phyloP scores from a whole-genome alignment of 441 rosid species.

The California macrophylla region DNA sequence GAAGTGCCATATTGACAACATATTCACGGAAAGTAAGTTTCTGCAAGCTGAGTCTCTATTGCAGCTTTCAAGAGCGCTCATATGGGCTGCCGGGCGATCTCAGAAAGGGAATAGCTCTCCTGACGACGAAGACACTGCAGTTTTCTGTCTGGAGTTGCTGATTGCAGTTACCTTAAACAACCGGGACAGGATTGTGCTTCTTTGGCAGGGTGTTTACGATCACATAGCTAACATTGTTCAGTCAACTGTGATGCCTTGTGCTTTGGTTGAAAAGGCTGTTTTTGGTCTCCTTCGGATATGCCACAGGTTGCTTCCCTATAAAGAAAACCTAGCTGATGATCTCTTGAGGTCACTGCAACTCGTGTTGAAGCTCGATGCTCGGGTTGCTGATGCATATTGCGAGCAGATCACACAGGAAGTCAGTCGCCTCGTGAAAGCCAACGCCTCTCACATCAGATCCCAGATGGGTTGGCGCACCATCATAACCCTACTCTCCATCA shows the following conservation, averaged over 20 bases:
- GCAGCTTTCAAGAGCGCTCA: constrained; percentile 78
- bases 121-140: constrained; percentile 91
- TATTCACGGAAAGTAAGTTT: constrained; percentile 88
- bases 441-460: constrained; percentile 84
- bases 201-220: constrained; percentile 94
- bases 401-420: constrained; percentile 88
- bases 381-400: constrained; percentile 93
- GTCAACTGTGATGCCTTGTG: constrained; percentile 81
- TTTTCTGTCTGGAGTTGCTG: constrained; percentile 86
- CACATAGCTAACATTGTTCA: constrained; percentile 86
- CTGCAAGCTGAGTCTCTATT: constrained; percentile 77
- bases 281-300: constrained; percentile 88
- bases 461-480: constrained; percentile 89
- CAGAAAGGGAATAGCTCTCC: constrained; percentile 62
- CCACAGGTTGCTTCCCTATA: constrained; percentile 89
- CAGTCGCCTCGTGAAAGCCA: constrained; percentile 85
- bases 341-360: constrained; percentile 87
- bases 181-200: constrained; percentile 75
- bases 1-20: constrained; percentile 85
- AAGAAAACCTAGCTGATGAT: constrained; percentile 86
- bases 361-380: constrained; percentile 85
- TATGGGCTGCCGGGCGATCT: constrained; percentile 78
- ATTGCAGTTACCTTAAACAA: constrained; percentile 88
- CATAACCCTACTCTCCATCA: constrained; percentile 68
- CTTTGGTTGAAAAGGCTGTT: constrained; percentile 82